Conservation (phyloP, 805 yeast species). For the Cyberlindnera saturnus region DNA sequence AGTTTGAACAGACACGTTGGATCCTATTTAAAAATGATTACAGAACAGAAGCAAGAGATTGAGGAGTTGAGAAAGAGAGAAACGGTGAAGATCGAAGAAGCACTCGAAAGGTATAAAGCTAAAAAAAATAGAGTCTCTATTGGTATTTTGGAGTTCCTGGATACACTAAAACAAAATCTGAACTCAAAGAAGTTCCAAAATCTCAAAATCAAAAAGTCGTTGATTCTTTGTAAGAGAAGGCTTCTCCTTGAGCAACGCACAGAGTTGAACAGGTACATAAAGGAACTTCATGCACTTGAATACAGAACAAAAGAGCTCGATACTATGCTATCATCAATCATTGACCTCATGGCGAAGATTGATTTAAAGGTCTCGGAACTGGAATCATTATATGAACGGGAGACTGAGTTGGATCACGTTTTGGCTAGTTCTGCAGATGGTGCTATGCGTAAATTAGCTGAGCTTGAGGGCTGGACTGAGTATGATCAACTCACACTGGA, state of each 20-base stretch:
- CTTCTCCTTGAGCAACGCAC: slow-evolving; percentile 36
- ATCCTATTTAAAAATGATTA: slow-evolving; percentile 75
- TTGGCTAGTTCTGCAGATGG: slow-evolving; percentile 39
- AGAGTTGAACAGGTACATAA: slow-evolving; percentile 27
- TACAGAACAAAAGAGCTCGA: slow-evolving; percentile 21
- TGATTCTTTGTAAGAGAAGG: slow-evolving; percentile 32
- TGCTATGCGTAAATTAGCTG: slow-evolving; percentile 41
- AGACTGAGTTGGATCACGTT: slow-evolving; percentile 48
- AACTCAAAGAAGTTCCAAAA: slow-evolving; percentile 39
- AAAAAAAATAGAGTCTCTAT: slow-evolving; percentile 34
- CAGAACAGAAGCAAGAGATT: slow-evolving; percentile 72
- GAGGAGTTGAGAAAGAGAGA: slow-evolving; percentile 59
- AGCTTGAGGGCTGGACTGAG: slow-evolving; percentile 51
- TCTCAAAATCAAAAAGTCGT: slow-evolving; percentile 34
- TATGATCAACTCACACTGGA: slow-evolving; percentile 38
- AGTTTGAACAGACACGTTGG: slow-evolving; percentile 80
- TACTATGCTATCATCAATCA: slow-evolving; percentile 23
- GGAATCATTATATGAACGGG: slow-evolving; percentile 42
- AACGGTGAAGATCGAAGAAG: slow-evolving; percentile 32
- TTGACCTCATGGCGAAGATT: slow-evolving; percentile 31
- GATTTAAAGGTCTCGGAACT: slow-evolving; percentile 42
- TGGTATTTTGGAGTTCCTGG: slow-evolving; percentile 36
- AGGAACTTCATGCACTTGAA: slow-evolving; percentile 17
- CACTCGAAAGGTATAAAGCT: slow-evolving; percentile 29
- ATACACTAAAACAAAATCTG: slow-evolving; percentile 34